These are phyloP conservation scores for Hypoxylon lienhwacheense DNA, from an alignment of 495 filamentous ascomycete genomes.

Conservation along the genomic window DNA sequence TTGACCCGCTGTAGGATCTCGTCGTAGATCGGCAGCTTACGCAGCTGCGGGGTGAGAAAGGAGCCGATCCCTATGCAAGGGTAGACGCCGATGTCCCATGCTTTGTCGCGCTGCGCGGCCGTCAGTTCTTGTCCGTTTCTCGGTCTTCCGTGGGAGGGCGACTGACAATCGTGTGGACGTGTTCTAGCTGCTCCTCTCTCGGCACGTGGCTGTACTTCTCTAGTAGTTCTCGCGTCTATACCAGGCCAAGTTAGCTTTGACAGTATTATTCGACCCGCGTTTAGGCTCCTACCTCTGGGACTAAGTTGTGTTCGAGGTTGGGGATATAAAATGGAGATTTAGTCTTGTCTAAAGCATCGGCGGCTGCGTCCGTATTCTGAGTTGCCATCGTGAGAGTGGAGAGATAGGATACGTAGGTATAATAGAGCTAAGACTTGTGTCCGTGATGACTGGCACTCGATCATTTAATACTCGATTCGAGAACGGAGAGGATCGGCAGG, in stretches of 20 bases:
- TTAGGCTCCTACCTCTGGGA: neutral
- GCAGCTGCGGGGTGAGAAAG: constrained; percentile 46
- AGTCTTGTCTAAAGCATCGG: neutral
- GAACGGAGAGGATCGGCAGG: too few relatives aligned
- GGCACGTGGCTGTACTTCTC: constrained; percentile 10
- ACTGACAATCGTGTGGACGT: constrained; percentile 1
- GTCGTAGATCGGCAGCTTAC: constrained; percentile 32
- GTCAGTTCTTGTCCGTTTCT: neutral
- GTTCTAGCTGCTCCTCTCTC: constrained; percentile 1
- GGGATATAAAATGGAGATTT: neutral
- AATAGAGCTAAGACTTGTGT: too few relatives aligned
- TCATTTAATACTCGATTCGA: too few relatives aligned
- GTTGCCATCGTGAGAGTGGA: too few relatives aligned
- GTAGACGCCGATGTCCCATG: constrained; percentile 34
- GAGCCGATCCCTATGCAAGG: constrained; percentile 48
- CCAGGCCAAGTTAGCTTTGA: neutral
- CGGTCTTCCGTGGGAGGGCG: neutral
- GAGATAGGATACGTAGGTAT: too few relatives aligned
- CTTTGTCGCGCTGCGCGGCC: constrained; percentile 1
- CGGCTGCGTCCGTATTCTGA: too few relatives aligned
- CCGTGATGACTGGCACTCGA: too few relatives aligned
- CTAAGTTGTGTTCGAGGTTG: neutral
- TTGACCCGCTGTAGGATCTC: constrained; percentile 32
- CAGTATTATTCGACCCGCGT: neutral
- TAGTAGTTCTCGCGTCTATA: constrained; percentile 2